Evolutionary conservation across 1,284 basidiomycete genomes (phyloP).

Genomic region (Nidula niveotomentosa): DNA sequence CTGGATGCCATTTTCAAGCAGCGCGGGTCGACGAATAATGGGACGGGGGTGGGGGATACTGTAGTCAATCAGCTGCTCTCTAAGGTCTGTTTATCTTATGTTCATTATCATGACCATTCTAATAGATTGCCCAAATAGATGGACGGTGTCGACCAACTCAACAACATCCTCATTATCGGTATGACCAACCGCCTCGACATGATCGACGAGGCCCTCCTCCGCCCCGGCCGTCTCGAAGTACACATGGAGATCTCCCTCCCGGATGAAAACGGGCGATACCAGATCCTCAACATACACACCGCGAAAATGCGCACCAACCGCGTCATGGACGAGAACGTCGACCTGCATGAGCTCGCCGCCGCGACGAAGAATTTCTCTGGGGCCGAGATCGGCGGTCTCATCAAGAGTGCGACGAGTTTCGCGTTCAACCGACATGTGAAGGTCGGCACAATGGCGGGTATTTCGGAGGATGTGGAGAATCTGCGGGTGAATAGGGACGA

Average conservation of each 20-base stretch:
- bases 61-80: constrained; percentile 99
- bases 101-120: neutral
- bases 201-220: constrained; percentile 98
- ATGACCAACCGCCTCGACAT: constrained; percentile 99
- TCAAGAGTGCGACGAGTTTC: constrained; percentile 98
- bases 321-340: constrained; percentile 90
- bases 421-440: constrained; percentile 98
- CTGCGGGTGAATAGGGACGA: constrained; percentile 87
- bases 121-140: constrained; percentile 53
- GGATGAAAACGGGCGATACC: constrained; percentile 89
- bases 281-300: constrained; percentile 97
- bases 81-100: constrained; percentile 56
- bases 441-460: constrained; percentile 96
- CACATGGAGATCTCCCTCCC: constrained; percentile 99
- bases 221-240: constrained; percentile 99
- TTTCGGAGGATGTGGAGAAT: constrained; percentile 94
- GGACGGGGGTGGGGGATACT: constrained; percentile 98
- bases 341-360: constrained; percentile 81
- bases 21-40: constrained; percentile 85
- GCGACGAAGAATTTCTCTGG: constrained; percentile 98
- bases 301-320: constrained; percentile 91
- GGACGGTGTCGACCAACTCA: constrained; percentile 99
- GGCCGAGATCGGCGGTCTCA: constrained; percentile 94
- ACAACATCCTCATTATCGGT: constrained; percentile 99
- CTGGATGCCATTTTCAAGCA: constrained; percentile 99